Conservation (phyloP, 768 basidiomycete species). For the Kwoniella sp. region DNA sequence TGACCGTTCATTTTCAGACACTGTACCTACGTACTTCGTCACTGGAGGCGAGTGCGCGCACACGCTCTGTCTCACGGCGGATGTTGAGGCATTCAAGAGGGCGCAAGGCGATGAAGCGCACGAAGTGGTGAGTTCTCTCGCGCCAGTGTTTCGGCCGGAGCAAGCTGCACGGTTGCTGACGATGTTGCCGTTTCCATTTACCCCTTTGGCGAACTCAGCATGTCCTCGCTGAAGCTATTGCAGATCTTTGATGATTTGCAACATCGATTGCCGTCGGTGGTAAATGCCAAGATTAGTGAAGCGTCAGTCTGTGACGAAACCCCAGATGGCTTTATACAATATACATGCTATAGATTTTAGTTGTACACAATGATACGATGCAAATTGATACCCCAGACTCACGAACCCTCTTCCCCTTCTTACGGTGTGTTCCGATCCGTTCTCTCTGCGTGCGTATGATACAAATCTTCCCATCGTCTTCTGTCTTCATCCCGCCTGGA, state of each 20-base stretch:
- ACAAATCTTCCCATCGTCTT: no score
- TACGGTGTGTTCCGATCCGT: no score
- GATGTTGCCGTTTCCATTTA: background rate
- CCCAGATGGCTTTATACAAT: background rate
- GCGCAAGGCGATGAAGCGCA: conserved; percentile 27
- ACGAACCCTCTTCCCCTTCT: no score
- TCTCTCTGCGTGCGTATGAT: no score
- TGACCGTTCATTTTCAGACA: conserved; percentile 5
- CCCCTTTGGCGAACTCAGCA: background rate
- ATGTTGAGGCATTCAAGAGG: conserved; percentile 29
- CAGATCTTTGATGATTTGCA: conserved; percentile 10
- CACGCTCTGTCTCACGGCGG: conserved; percentile 37
- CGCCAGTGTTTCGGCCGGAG: no score
- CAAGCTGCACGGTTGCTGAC: no score
- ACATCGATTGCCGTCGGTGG: background rate
- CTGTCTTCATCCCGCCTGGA: no score
- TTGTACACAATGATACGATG: conserved; percentile 1
- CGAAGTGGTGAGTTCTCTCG: conserved; percentile 39
- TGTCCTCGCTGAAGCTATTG: conserved; percentile 16
- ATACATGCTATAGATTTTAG: background rate
- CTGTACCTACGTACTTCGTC: conserved; percentile 37
- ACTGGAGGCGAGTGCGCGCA: conserved; percentile 42
- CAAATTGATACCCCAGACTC: background rate
- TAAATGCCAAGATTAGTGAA: no score
- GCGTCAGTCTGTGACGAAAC: no score